Percentiles rank a stretch among this genome's conserved stretches.
phyloP scores from a whole-genome alignment of 371 early-diverging fungal species.

The Batkoa obscura region DNA sequence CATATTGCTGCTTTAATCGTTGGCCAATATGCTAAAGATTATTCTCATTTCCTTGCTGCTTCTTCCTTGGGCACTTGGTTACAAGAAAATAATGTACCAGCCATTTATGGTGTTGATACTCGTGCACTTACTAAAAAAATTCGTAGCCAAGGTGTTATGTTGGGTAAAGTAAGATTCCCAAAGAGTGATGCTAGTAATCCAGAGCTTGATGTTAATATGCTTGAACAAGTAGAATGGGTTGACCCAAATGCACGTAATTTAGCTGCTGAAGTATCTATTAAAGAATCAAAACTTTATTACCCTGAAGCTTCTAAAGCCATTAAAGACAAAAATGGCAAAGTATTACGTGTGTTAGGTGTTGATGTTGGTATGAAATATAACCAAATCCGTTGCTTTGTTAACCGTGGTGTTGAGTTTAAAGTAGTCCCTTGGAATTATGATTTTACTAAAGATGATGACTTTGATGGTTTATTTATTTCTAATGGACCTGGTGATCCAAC shows the following conservation, averaged over 20 bases:
- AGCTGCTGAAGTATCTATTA: conserved; percentile 56
- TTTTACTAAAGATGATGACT: conserved; percentile 49
- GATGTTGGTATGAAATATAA: conserved; percentile 97
- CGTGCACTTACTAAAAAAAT: conserved; percentile 84
- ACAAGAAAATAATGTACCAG: conserved; percentile 69
- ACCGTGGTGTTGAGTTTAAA: conserved; percentile 79
- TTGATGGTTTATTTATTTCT: conserved; percentile 83
- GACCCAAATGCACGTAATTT: conserved; percentile 85
- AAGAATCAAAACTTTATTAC: conserved; percentile 47
- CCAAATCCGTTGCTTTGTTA: conserved; percentile 89
- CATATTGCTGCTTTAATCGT: conserved; percentile 81
- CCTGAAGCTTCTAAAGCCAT: conserved; percentile 39
- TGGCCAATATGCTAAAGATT: conserved; percentile 71
- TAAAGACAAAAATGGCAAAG: conserved; percentile 48
- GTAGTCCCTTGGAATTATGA: conserved; percentile 94
- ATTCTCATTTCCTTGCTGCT: conserved; percentile 77
- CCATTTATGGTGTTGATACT: conserved; percentile 83
- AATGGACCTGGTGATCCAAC: conserved; percentile 97
- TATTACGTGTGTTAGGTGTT: conserved; percentile 68
- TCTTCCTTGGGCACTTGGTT: conserved; percentile 78
- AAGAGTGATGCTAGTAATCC: conserved; percentile 23
- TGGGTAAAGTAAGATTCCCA: conserved; percentile 67
- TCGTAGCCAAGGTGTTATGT: conserved; percentile 70
- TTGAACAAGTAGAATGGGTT: conserved; percentile 61
- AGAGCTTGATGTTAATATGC: conserved; percentile 12